These are phyloP conservation scores for Aureobasidium pullulans DNA, from an alignment of 2,329 filamentous ascomycete species.

Conservation along the genomic window DNA sequence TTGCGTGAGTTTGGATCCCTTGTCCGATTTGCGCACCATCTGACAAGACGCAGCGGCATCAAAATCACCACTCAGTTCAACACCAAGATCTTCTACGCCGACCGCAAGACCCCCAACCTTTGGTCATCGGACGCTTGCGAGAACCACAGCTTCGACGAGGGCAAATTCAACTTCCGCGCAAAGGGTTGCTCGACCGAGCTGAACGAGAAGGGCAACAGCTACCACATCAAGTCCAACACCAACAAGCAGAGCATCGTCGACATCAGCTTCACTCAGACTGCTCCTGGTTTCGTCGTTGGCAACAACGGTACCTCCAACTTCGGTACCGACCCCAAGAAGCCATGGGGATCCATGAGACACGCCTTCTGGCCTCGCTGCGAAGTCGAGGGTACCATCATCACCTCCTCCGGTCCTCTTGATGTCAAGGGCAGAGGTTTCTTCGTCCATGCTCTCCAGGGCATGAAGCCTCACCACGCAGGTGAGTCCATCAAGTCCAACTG, in stretches of 20 bases:
- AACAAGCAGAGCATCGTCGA: conserved; percentile 79
- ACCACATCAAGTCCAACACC: conserved; percentile 83
- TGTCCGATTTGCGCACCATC: conserved; percentile 18
- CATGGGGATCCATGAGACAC: conserved; percentile 90
- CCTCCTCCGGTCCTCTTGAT: conserved; percentile 71
- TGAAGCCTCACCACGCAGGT: conserved; percentile 97
- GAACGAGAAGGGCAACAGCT: conserved; percentile 72
- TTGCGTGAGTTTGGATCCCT: conserved; percentile 57
- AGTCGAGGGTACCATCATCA: conserved; percentile 76
- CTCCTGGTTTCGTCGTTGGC: conserved; percentile 79
- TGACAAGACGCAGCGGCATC: conserved; percentile 58
- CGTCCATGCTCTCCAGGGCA: conserved; percentile 83
- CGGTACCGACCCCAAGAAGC: conserved; percentile 75
- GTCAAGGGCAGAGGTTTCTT: conserved; percentile 75
- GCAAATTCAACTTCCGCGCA: conserved; percentile 76
- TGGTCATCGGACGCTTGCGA: conserved; percentile 77
- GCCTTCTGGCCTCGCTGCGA: conserved; percentile 87
- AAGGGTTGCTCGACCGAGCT: conserved; percentile 79
- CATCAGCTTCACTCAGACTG: conserved; percentile 65
- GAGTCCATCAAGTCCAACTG: conserved; percentile 22
- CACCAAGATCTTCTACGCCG: conserved; percentile 77
- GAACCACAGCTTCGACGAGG: conserved; percentile 77
- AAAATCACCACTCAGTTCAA: conserved; percentile 91
- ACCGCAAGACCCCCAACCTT: conserved; percentile 61
- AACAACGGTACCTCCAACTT: conserved; percentile 77